Percentiles rank a stretch among this genome's conserved stretches.
phyloP scores from a whole-genome alignment of 2,329 filamentous ascomycete species.

The Fusarium neocosmosporiellum region DNA sequence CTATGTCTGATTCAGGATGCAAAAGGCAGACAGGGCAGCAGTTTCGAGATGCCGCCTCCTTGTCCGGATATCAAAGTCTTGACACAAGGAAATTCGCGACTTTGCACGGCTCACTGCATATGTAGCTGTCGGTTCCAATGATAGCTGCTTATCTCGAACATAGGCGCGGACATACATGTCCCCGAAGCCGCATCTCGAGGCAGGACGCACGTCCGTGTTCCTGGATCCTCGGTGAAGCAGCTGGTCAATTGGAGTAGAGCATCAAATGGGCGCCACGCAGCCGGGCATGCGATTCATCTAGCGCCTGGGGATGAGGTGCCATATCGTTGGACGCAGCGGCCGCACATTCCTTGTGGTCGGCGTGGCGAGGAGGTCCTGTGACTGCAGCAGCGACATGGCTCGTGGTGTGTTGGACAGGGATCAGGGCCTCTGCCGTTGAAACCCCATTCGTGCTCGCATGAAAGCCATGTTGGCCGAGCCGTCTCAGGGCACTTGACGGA shows the following conservation, averaged over 20 bases:
- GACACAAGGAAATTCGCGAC: constrained; percentile 2
- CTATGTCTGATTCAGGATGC: not conserved
- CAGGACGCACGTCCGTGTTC: constrained; percentile 34
- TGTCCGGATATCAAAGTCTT: constrained; percentile 1
- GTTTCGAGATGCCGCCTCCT: constrained; percentile 2
- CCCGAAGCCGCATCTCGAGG: constrained; percentile 21
- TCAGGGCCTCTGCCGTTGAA: constrained; percentile 41
- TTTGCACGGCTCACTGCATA: constrained; percentile 4
- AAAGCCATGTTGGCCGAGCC: constrained; percentile 30
- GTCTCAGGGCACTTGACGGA: constrained; percentile 37
- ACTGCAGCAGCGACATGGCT: constrained; percentile 42
- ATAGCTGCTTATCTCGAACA: constrained; percentile 33
- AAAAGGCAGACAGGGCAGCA: not conserved
- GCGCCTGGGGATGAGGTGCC: constrained; percentile 19
- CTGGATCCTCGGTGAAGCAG: constrained; percentile 44
- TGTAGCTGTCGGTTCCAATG: constrained; percentile 11
- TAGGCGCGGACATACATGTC: constrained; percentile 32
- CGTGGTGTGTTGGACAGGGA: constrained; percentile 45
- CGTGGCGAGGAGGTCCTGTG: constrained; percentile 45
- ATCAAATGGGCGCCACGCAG: constrained; percentile 20
- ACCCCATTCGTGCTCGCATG: constrained; percentile 43
- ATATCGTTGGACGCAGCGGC: constrained; percentile 28
- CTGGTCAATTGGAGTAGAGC: constrained; percentile 38
- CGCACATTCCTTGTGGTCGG: constrained; percentile 38
- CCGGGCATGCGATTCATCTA: constrained; percentile 29